Percentiles rank a stretch among this genome's conserved stretches.
These are phyloP conservation scores for Fusarium multiceps DNA, from an alignment of 2,329 filamentous ascomycete genomes.

Conservation along the genomic window DNA sequence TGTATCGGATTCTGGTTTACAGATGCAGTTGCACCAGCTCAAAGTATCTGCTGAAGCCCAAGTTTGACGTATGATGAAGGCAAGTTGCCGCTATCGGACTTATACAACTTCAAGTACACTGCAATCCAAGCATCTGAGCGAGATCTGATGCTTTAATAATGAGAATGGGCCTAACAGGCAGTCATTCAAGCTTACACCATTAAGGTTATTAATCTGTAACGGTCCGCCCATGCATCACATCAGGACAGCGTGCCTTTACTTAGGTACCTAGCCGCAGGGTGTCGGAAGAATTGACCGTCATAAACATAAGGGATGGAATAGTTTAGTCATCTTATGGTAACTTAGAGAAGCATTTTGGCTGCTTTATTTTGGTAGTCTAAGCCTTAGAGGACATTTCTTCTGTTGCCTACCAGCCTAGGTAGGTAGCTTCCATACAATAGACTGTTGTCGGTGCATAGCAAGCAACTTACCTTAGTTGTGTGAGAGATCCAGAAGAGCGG, in stretches of 20 bases:
- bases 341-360: no score
- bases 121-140: not conserved
- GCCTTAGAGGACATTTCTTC: no score
- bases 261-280: not conserved
- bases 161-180: not conserved
- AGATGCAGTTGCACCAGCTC: not conserved
- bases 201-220: slow-evolving; percentile 5
- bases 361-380: no score
- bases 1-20: not conserved
- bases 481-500: slow-evolving; percentile 10
- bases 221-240: not conserved
- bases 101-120: not conserved
- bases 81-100: not conserved
- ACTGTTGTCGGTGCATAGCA: not conserved
- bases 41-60: slow-evolving; percentile 8
- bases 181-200: slow-evolving; percentile 10
- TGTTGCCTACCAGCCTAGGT: no score
- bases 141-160: not conserved
- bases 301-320: no score
- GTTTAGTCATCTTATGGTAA: no score
- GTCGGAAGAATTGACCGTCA: no score
- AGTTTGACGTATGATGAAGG: not conserved
- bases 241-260: not conserved
- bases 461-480: not conserved
- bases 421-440: not conserved